A percentile compares a stretch with the other conserved stretches of the same genome.
phyloP scores from a whole-genome alignment of 768 basidiomycete genomes.

The Gloeophyllum trabeum region DNA sequence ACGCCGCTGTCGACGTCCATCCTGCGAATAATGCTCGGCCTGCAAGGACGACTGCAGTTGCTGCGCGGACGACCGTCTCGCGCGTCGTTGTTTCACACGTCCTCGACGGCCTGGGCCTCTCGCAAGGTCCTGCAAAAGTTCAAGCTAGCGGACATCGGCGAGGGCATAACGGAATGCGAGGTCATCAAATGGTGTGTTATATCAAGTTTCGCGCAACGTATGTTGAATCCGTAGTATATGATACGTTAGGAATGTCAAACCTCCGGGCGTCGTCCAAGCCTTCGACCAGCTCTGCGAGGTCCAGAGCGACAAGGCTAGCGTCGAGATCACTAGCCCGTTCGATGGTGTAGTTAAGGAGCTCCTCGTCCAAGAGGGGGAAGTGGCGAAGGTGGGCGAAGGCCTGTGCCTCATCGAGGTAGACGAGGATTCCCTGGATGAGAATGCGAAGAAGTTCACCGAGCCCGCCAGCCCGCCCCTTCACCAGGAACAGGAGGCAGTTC shows the following conservation, averaged over 20 bases:
- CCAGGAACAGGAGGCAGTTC: slow-evolving; percentile 4
- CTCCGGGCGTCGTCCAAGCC: slow-evolving; percentile 34
- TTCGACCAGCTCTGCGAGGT: slow-evolving; percentile 79
- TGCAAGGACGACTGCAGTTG: too few species aligned
- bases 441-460: slow-evolving; percentile 6
- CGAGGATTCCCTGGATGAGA: slow-evolving; percentile 29
- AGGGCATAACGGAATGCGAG: slow-evolving; percentile 88
- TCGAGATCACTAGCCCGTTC: slow-evolving; percentile 83
- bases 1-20: too few species aligned
- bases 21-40: too few species aligned
- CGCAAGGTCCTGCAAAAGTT: slow-evolving; percentile 42
- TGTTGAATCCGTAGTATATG: too few species aligned
- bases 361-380: slow-evolving; percentile 68
- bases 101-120: slow-evolving; percentile 17
- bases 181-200: slow-evolving; percentile 68
- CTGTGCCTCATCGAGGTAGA: slow-evolving; percentile 79
- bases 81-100: slow-evolving; percentile 21
- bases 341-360: slow-evolving; percentile 67
- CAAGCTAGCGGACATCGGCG: slow-evolving; percentile 79
- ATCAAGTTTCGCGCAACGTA: not conserved
- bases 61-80: not conserved
- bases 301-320: slow-evolving; percentile 84
- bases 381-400: slow-evolving; percentile 73
- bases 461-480: slow-evolving; percentile 1
- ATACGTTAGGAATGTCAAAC: slow-evolving; percentile 52